phyloP scores from a whole-genome alignment of 2,329 filamentous ascomycete species.

The Domatiomyces globalis region DNA sequence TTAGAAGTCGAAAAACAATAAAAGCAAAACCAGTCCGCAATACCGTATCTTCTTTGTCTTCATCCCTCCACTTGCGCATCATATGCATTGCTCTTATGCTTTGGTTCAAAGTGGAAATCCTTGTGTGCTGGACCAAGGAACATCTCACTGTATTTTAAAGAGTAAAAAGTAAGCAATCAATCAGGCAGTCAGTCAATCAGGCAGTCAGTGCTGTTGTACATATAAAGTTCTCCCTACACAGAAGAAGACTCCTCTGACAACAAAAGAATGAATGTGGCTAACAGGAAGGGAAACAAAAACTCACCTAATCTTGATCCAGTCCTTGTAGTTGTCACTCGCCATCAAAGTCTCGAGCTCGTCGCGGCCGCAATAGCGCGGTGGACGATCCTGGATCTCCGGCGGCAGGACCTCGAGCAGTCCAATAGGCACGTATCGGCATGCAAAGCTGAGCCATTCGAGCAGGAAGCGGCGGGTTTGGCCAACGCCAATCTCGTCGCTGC shows the following conservation, averaged over 20 bases:
- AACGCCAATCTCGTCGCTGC: conserved; percentile 84
- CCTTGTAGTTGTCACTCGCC: conserved; percentile 78
- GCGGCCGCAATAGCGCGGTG: conserved; percentile 67
- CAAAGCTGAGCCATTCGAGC: conserved; percentile 90
- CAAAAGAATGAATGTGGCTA: background rate
- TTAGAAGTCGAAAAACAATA: too few relatives aligned
- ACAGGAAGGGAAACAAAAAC: conserved; percentile 21
- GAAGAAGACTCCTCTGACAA: background rate
- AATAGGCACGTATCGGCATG: conserved; percentile 78
- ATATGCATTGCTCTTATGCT: conserved; percentile 92
- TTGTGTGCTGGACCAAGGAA: conserved; percentile 83
- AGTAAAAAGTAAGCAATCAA: too few relatives aligned
- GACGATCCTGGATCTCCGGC: conserved; percentile 75
- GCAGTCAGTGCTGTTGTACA: too few relatives aligned
- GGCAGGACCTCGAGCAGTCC: conserved; percentile 80
- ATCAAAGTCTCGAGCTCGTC: conserved; percentile 91
- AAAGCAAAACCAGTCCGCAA: too few relatives aligned
- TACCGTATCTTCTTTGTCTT: background rate
- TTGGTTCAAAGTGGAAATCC: conserved; percentile 87
- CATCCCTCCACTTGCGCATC: conserved; percentile 64
- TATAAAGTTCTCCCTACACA: background rate
- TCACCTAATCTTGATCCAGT: conserved; percentile 98
- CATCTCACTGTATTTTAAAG: conserved; percentile 68
- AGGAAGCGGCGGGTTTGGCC: conserved; percentile 84
- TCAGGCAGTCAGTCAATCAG: conserved; percentile 5